Evolutionary conservation across 345 rosid species (phyloP).

Genomic region (Hibiscus tridactylites): DNA sequence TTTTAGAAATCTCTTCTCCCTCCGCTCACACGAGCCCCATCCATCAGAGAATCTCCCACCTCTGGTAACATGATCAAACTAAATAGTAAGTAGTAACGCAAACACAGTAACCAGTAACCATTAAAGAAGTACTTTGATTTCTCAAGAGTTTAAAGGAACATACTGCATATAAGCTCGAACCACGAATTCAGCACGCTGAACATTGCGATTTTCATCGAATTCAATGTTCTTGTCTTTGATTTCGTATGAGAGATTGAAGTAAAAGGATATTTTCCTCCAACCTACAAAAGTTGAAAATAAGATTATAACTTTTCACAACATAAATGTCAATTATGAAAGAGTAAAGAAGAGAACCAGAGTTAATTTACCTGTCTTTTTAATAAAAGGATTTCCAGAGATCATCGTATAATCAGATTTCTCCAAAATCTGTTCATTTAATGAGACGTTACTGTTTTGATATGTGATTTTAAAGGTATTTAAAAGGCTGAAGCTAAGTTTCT

Average conservation of each 20-base stretch:
- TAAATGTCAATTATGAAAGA: neutral
- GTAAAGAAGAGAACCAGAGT: neutral
- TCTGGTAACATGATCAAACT: slow-evolving; percentile 2
- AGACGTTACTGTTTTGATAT: neutral
- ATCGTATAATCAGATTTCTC: slow-evolving; percentile 80
- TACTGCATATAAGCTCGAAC: slow-evolving; percentile 92
- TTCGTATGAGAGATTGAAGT: slow-evolving; percentile 83
- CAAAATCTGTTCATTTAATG: slow-evolving; percentile 51
- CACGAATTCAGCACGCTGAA: slow-evolving; percentile 83
- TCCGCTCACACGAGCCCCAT: slow-evolving; percentile 92
- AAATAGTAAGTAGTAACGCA: neutral
- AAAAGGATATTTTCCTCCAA: slow-evolving; percentile 95
- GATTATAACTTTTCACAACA: slow-evolving; percentile 3
- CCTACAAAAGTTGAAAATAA: slow-evolving; percentile 33
- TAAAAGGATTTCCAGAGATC: slow-evolving; percentile 82
- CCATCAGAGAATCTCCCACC: slow-evolving; percentile 77
- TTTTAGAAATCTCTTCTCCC: slow-evolving; percentile 72
- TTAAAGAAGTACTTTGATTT: neutral
- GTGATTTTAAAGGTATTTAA: neutral
- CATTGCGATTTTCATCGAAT: slow-evolving; percentile 79
- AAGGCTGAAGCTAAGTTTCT: neutral
- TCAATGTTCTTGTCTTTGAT: slow-evolving; percentile 87
- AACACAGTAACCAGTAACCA: neutral
- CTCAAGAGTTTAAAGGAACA: slow-evolving; percentile 17
- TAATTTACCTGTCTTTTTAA: slow-evolving; percentile 75